phyloP scores from a whole-genome alignment of 495 filamentous ascomycete genomes.

The Hyaloscypha hepaticicola region DNA sequence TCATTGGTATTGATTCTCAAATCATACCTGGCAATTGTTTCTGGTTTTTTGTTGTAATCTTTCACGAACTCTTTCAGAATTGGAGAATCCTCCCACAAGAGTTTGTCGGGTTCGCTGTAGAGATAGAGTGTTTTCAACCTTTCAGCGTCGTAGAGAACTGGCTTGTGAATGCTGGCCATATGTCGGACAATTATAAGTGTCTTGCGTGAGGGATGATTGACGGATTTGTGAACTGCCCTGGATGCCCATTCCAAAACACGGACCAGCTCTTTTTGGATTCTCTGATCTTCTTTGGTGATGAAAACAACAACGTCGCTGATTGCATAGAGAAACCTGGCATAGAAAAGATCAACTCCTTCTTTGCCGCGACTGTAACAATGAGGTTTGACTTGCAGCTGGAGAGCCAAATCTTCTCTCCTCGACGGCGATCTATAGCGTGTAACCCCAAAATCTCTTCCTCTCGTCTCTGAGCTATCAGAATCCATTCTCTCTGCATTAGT shows the following conservation, averaged over 20 bases:
- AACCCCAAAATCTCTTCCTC: background rate
- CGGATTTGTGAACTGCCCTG: background rate
- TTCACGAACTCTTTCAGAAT: background rate
- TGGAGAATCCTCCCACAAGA: background rate
- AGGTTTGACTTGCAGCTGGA: background rate
- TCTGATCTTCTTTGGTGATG: background rate
- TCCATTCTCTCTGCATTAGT: background rate
- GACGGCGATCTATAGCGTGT: background rate
- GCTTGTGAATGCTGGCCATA: slow-evolving; percentile 3
- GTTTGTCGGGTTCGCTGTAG: background rate
- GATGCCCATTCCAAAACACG: slow-evolving; percentile 2
- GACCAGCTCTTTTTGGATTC: slow-evolving; percentile 12
- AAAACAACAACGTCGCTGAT: slow-evolving; percentile 54
- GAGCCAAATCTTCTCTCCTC: background rate
- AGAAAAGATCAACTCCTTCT: slow-evolving; percentile 40
- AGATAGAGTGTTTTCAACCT: background rate
- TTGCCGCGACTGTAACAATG: background rate
- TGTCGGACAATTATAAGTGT: slow-evolving; percentile 1
- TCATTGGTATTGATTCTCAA: background rate
- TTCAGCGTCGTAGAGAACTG: background rate
- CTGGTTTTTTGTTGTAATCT: background rate
- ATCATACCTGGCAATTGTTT: background rate
- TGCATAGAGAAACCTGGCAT: slow-evolving; percentile 54
- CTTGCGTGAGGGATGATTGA: background rate
- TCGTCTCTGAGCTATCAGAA: background rate